Base-by-base conservation (phyloP, 179 eudicot species). In the Silene vulgaris region DNA sequence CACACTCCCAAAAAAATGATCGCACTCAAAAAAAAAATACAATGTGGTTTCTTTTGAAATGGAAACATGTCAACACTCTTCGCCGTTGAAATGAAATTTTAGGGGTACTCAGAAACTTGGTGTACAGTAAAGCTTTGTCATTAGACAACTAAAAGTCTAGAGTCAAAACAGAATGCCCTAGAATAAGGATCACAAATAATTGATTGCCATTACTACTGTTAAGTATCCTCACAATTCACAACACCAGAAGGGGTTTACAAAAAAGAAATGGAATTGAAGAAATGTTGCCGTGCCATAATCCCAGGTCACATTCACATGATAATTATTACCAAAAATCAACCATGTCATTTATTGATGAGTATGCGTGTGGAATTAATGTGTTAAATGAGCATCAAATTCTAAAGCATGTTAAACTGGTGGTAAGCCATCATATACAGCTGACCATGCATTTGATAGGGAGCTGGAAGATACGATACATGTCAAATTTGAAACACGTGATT, bases 101-200 rank as follows among this genome's bases (percentile, higher is more conserved):
- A 13, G 17, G 59, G 17, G 19, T 52, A 4, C 59, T 63, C 28
- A 29, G 19, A 64, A 64, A 28, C 43, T 64, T 13, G 37, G 40
- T 29, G 69, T 8, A 64, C 69, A 64, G 6, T 64, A 29, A 23
- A 63, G 69, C 17, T 11, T 64, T 12, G 19, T 64, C 69, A 64
- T 13, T 29, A 64, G 37, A 28, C 40, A 28, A 28, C 65, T 8
- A 62, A 23, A 20, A 62, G 30, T 23, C 30, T 20, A 62, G 9
- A n/a, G 1, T 17, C 13, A 17, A 20, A 61, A 7, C 2, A 61
- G 2, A 21, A 28, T 64, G 40, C 68, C 35, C 68, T 64, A 3
- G 11, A 40, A 26, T 26, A 64, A 13, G 40, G 69, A 64, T 64
- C 28, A 13, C 0, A 5, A 64, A 13, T 0, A 29, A 64, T 4